Evolutionary conservation across 306 rosid genomes (phyloP), one percentile per base, ranked within the genome.

Genomic region (Cyamopsis tetragonoloba): DNA sequence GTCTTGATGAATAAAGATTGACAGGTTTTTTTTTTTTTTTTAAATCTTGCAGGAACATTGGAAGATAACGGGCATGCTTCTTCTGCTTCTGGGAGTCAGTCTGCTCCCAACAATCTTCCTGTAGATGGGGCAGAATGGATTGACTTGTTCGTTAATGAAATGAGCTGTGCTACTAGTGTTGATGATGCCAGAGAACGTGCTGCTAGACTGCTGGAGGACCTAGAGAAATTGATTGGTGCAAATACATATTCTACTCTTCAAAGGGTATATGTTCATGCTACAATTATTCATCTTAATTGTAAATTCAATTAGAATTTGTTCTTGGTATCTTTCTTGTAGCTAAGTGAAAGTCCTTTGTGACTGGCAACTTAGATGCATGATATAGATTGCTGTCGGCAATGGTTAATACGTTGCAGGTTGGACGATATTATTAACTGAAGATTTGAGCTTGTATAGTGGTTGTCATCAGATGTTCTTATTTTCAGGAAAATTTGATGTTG

Each of bases 131-230:
- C 82, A 0, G 96, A 88, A 77, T 93, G 99, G 99, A 85, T 90
- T 20, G 89, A 90, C 37, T 82, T 89, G 71, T 86, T 93, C 49
- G 97, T 93, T 19, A 82, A 78, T 48, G 99, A 93, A 72, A 88
- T 90, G 88, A 73, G 73, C 54, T 79, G 76, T 56, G 96, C 97
- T 43, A 78, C 81, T 39, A 88, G 82, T 49, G 68, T 91, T 64
- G 97, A 90, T 48, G 95, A 89, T 84, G 95, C 95, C 15, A 84
- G 88, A 68, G 80, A 82, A 1, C 99, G 97, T 28, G 97, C 96
- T 63, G 75, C 96, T 42, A 86, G 86, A 73, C 72, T 86, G 50
- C 82, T 93, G 6, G 95, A 85, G 80, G 82, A 77, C 75, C 72
- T 93, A 50, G 97, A 89, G 84, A 88, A 80, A 79, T 88, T 96